These are phyloP conservation scores for Trypanosoma mega DNA, from an alignment of 208 protist genomes.

Conservation along the genomic window DNA sequence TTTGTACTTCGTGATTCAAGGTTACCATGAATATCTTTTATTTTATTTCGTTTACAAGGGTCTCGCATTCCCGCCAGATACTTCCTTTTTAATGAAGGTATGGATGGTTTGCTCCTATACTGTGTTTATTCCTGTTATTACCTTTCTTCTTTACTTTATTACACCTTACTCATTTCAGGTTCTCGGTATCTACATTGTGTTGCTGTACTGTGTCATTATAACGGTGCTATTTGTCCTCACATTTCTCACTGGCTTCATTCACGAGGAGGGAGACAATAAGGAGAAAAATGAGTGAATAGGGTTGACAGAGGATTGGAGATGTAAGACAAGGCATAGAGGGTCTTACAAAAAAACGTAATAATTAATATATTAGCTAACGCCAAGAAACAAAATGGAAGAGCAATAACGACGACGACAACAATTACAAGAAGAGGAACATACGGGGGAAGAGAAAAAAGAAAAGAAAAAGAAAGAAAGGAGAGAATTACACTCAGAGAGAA, in stretches of 20 bases:
- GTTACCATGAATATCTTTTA: constrained; percentile 37
- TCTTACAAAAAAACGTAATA: too few relatives aligned
- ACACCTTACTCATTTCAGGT: constrained; percentile 38
- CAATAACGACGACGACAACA: too few relatives aligned
- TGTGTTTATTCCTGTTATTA: constrained; percentile 29
- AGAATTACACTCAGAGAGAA: neutral
- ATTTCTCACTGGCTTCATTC: neutral
- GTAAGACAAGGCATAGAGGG: too few relatives aligned
- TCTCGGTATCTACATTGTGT: neutral
- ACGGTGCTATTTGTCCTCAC: constrained; percentile 28
- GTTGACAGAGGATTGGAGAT: too few relatives aligned
- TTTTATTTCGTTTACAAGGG: constrained; percentile 31
- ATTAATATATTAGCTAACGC: too few relatives aligned
- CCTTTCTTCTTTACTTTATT: constrained; percentile 28
- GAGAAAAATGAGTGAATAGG: neutral
- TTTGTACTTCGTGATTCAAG: constrained; percentile 46
- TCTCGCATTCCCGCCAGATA: constrained; percentile 26
- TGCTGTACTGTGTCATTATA: constrained; percentile 14
- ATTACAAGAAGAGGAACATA: neutral
- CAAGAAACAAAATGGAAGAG: too few relatives aligned
- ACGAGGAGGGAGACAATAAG: neutral
- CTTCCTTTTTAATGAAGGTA: constrained; percentile 23
- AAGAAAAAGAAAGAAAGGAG: constrained; percentile 3
- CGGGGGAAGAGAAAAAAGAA: neutral
- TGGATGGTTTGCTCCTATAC: constrained; percentile 36